phyloP scores from a whole-genome alignment of 768 basidiomycete genomes.

The Cantharellus anzutake region DNA sequence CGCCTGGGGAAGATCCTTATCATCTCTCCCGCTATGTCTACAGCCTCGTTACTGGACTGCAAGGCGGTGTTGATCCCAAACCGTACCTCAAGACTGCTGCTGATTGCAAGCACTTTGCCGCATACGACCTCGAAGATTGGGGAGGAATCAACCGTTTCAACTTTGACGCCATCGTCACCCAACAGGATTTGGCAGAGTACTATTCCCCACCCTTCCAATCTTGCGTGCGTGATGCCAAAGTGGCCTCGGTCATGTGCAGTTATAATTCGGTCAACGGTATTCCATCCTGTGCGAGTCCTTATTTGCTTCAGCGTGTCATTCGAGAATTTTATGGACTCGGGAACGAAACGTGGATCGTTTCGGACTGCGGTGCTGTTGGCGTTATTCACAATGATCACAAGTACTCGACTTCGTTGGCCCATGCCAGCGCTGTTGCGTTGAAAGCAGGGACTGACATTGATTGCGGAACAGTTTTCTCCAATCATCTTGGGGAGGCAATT shows the following conservation, averaged over 20 bases:
- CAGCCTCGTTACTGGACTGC: constrained; percentile 33
- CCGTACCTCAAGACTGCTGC: constrained; percentile 33
- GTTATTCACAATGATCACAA: no score
- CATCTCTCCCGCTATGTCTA: constrained; percentile 34
- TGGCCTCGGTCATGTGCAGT: constrained; percentile 16
- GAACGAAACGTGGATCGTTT: no score
- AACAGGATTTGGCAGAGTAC: constrained; percentile 37
- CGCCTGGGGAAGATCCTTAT: constrained; percentile 41
- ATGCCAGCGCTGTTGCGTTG: no score
- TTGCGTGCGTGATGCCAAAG: constrained; percentile 42
- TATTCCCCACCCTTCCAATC: constrained; percentile 37
- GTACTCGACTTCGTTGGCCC: no score
- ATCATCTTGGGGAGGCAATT: no score
- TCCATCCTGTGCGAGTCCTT: no score
- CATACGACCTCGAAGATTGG: constrained; percentile 41
- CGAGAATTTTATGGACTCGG: no score
- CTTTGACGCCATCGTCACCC: constrained; percentile 34
- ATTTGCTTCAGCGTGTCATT: no score
- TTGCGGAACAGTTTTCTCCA: no score
- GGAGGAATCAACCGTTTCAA: constrained; percentile 28
- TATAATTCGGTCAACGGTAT: no score
- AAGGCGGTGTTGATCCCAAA: constrained; percentile 36
- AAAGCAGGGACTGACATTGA: no score
- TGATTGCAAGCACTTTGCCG: constrained; percentile 43
- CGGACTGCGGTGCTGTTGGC: no score